Conservation (phyloP, 2,329 filamentous ascomycete species). For the Helicocarpus griseus region DNA sequence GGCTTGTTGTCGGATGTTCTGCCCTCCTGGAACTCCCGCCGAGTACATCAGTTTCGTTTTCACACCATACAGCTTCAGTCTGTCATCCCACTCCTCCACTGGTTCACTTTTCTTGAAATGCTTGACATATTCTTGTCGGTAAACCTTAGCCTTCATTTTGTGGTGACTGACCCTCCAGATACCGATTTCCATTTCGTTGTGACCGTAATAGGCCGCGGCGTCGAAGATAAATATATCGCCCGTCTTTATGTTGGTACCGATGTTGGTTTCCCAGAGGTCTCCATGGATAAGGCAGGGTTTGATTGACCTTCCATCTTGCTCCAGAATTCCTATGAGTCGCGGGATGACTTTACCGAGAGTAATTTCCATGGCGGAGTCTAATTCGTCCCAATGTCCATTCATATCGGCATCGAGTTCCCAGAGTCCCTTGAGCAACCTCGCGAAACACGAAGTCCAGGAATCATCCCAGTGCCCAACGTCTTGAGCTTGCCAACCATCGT, state of each 20-base stretch:
- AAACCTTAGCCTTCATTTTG: slow-evolving; percentile 10
- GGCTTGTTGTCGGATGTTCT: background rate
- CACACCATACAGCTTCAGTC: slow-evolving; percentile 21
- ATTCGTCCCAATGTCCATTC: slow-evolving; percentile 24
- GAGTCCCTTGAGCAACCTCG: slow-evolving; percentile 22
- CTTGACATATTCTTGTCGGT: slow-evolving; percentile 8
- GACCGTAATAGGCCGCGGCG: slow-evolving; percentile 25
- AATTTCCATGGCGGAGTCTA: slow-evolving; percentile 15
- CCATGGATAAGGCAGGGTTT: slow-evolving; percentile 29
- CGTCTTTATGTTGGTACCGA: slow-evolving; percentile 20
- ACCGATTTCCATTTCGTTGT: slow-evolving; percentile 29
- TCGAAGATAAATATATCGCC: slow-evolving; percentile 27
- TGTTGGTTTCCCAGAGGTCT: slow-evolving; percentile 32
- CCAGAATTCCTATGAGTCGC: slow-evolving; percentile 16
- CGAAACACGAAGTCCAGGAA: slow-evolving; percentile 29
- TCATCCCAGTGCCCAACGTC: slow-evolving; percentile 20
- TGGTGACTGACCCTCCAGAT: slow-evolving; percentile 20
- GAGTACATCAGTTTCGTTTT: slow-evolving; percentile 15
- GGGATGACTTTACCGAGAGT: slow-evolving; percentile 24
- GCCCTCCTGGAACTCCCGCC: background rate
- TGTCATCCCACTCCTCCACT: slow-evolving; percentile 21
- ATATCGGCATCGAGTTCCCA: slow-evolving; percentile 20
- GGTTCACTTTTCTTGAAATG: slow-evolving; percentile 19
- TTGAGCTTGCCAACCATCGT: slow-evolving; percentile 21
- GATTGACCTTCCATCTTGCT: slow-evolving; percentile 16